Conservation (phyloP, 2,329 filamentous ascomycete genomes). For the Pestalotiopsis sp. region DNA sequence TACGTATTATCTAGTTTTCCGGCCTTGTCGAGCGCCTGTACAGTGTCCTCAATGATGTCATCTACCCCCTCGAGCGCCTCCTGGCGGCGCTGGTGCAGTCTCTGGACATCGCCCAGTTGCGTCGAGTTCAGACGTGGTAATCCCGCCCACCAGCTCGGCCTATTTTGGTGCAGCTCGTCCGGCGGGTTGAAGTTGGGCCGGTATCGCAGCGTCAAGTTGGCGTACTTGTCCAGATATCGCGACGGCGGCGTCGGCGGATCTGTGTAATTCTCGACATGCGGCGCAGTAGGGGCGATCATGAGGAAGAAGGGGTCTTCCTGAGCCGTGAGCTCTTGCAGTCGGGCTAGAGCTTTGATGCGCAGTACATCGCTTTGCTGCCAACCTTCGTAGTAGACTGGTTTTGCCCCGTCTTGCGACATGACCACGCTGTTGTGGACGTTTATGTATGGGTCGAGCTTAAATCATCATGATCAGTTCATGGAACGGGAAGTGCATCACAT, state of each 20-base stretch:
- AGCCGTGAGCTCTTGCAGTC: background rate
- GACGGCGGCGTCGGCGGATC: background rate
- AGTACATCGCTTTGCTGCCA: conserved; percentile 43
- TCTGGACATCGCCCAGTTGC: conserved; percentile 49
- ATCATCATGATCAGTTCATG: background rate
- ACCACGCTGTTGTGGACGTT: conserved; percentile 6
- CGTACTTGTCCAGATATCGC: background rate
- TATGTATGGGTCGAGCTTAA: conserved; percentile 10
- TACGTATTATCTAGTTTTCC: conserved; percentile 6
- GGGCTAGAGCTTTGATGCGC: background rate
- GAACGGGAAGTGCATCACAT: background rate
- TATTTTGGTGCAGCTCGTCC: background rate
- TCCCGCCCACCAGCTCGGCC: conserved; percentile 31
- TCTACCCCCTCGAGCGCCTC: conserved; percentile 45
- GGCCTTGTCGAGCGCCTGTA: conserved; percentile 25
- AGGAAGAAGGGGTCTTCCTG: conserved; percentile 6
- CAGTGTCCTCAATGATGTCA: conserved; percentile 42
- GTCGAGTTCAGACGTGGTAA: conserved; percentile 26
- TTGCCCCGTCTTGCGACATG: conserved; percentile 7
- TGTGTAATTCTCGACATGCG: background rate
- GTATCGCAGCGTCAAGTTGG: background rate
- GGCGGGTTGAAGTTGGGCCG: conserved; percentile 7
- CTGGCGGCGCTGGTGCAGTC: conserved; percentile 49
- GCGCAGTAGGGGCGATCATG: conserved; percentile 12
- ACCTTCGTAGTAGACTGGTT: conserved; percentile 19